A percentile compares a stretch with the other conserved stretches of the same genome.
Evolutionary conservation across 2,329 filamentous ascomycete genomes (phyloP).

Genomic region (Fusarium sp.): DNA sequence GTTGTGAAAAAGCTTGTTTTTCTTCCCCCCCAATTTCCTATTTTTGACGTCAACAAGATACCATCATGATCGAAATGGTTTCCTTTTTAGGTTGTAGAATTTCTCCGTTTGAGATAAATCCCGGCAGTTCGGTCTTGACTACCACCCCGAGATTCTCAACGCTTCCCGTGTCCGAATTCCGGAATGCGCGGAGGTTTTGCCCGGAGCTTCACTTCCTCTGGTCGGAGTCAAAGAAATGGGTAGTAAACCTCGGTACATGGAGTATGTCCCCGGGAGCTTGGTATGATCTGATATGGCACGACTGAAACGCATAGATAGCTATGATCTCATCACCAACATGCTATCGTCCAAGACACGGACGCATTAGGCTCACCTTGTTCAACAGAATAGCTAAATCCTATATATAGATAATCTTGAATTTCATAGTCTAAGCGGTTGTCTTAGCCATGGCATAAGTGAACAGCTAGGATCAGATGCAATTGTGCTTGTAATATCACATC

Average conservation of each 20-base stretch:
- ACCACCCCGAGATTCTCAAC: slow-evolving; percentile 9
- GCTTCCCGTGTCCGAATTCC: background rate
- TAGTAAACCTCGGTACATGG: background rate
- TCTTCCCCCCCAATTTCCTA: background rate
- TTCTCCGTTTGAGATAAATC: background rate
- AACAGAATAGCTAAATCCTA: no score
- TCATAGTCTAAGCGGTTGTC: no score
- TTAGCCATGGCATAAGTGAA: no score
- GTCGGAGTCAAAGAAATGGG: background rate
- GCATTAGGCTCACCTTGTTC: no score
- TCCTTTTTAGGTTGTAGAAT: background rate
- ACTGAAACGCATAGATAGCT: background rate
- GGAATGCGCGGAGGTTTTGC: background rate
- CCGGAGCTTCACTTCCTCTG: background rate
- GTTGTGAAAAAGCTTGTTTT: background rate
- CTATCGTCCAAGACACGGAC: background rate
- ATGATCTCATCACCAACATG: background rate
- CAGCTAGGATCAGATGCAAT: background rate
- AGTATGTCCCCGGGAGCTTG: background rate
- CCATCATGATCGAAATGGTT: background rate
- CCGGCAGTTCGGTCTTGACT: slow-evolving; percentile 16
- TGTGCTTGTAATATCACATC: background rate
- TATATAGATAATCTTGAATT: no score
- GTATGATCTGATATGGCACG: slow-evolving; percentile 12
- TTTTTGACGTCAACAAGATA: background rate